Conservation (phyloP, 148 eudicot species). For the Amaranthus hypochondriacus region DNA sequence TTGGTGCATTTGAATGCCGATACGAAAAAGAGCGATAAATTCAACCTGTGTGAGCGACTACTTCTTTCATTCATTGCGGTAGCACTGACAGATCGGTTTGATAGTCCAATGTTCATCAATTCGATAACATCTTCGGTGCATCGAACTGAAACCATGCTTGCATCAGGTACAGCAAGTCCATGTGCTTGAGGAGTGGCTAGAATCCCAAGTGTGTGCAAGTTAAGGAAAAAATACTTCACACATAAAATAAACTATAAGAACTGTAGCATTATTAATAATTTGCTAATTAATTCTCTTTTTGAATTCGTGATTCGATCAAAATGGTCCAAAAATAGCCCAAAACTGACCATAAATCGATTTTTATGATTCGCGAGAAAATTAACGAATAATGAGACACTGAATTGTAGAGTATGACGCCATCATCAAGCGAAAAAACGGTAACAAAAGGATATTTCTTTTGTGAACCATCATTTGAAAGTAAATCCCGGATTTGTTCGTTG, state of each 20-base stretch:
- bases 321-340: too few species aligned
- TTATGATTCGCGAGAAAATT: too few species aligned
- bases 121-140: conserved; percentile 55
- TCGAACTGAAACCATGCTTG: conserved; percentile 49
- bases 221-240: conserved; percentile 30
- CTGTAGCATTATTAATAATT: too few species aligned
- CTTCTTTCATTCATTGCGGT: conserved; percentile 78
- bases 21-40: background rate
- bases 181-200: conserved; percentile 43
- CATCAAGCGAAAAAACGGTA: background rate
- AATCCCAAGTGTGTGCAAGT: conserved; percentile 58
- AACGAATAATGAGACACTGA: background rate
- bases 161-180: conserved; percentile 78
- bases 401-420: background rate
- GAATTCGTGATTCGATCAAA: too few species aligned
- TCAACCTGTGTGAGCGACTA: conserved; percentile 79
- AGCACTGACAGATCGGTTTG: conserved; percentile 49
- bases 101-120: conserved; percentile 54
- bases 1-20: too few species aligned
- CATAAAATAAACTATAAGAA: background rate
- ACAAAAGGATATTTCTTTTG: conserved; percentile 71
- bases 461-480: conserved; percentile 43
- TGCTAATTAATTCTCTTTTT: too few species aligned
- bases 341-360: too few species aligned
- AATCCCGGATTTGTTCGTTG: conserved; percentile 72